Evolutionary conservation across 352 stramenopile species (phyloP), one percentile per base, ranked within the genome.

Genomic region (Pythium volutum): DNA sequence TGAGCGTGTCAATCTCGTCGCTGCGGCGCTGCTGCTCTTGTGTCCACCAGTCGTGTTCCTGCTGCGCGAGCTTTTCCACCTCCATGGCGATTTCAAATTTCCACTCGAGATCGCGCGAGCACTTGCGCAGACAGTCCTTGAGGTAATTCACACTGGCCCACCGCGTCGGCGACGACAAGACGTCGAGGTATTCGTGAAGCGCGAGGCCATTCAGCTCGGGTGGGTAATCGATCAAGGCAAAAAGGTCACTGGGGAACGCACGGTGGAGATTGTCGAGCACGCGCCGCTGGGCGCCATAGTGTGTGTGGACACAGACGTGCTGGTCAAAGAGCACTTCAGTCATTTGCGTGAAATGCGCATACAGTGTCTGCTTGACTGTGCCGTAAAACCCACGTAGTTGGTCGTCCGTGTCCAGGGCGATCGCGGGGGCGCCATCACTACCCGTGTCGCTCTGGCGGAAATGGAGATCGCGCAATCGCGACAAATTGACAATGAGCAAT

Each of bases 71-170:
- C 33, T 81, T 43, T 49, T 95, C 84, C 41, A 95, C 59, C 59
- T 95, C 86, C 0, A 60, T 59, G 7, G 77, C 70, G 6, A 95
- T 75, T 31, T 89, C 77, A 34, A 70, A 75, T 43, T 95, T 95
- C 86, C 86, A 95, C 50, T 79, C 79, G 53, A 93, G 70, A 62
- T 93, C 86, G 6, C 86, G 75, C 16, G 82, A 93, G 36, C 84
- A 90, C 16, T 75, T 75, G 14, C 79, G 70, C 52, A 95, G 55
- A 64, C 77, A 90, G 52, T 91, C 79, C 42, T 90, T 90, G 29
- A 95, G 70, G 56, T 90, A 91, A 29, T 92, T 84, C 34, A 95
- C 69, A 67, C 86, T 95, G 11, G 77, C 79, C 84, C 84, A 95
- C 31, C 76, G 81, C 27, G 86, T 91, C 20, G 75, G 73, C 5